These are phyloP conservation scores for Xylaria sp. DNA, from an alignment of 2,329 filamentous ascomycete species.

Conservation along the genomic window DNA sequence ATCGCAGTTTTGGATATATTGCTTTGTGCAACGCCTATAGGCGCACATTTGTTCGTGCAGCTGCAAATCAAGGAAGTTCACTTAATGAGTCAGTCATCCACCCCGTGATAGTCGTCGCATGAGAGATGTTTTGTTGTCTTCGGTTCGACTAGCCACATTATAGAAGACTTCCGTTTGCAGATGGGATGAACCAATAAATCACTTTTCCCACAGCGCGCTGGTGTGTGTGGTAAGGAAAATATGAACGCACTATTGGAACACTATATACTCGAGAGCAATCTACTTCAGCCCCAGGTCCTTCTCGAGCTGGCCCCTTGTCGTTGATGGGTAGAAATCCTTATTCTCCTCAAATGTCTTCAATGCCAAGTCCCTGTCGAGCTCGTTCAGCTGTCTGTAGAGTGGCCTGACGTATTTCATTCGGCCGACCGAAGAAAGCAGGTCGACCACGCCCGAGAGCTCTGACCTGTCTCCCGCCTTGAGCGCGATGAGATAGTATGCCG, in stretches of 20 bases:
- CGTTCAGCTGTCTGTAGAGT: conserved; percentile 76
- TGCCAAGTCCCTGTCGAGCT: conserved; percentile 75
- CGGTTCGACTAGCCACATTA: background rate
- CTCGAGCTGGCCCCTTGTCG: conserved; percentile 83
- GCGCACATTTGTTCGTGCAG: too few species aligned
- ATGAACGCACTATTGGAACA: background rate
- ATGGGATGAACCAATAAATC: too few species aligned
- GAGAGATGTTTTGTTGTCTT: background rate
- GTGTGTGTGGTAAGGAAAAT: too few species aligned
- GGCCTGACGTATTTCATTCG: conserved; percentile 97
- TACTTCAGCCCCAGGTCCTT: conserved; percentile 70
- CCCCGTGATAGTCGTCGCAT: too few species aligned
- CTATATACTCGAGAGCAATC: background rate
- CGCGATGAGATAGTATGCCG: conserved; percentile 79
- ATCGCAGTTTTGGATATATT: too few species aligned
- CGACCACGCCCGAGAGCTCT: conserved; percentile 72
- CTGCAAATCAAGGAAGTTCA: too few species aligned
- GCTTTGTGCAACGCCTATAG: too few species aligned
- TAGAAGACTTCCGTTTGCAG: too few species aligned
- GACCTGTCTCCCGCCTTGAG: conserved; percentile 73
- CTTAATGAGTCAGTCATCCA: too few species aligned
- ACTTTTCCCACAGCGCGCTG: too few species aligned
- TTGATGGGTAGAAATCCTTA: conserved; percentile 93
- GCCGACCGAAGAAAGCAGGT: conserved; percentile 80
- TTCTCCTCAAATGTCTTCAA: conserved; percentile 85